Base-by-base conservation (phyloP, 805 yeast genomes). In the Komagataella populi region DNA sequence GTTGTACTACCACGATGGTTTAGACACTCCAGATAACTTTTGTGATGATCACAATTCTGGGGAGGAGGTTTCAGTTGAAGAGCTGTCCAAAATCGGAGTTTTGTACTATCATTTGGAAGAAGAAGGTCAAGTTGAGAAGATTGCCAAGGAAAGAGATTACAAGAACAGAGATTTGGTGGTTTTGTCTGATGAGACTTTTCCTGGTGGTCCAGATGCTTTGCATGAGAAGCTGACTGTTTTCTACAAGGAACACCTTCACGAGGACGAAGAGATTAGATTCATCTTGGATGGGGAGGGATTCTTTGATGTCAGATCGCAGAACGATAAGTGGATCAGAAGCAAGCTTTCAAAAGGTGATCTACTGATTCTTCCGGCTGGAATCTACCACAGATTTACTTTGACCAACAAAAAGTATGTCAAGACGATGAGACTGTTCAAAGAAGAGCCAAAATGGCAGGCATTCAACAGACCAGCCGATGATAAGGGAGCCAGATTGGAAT, bases 371-470 rank as follows among this genome's bases (percentile, higher is more conserved):
- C 99, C 99, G 0, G 88, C 95, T 1, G 98, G 98, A 0, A 88
- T 91, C 44, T 91, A 87, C 65, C 99, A 91, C 67, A 77, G 99
- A 23, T 91, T 91, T 67, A 88, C 97, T 1, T 72, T 91, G 56
- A 74, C 88, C 7, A 66, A 71, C 47, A 61, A 69, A 49, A 79
- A 81, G 63, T 76, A 76, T 57, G 83, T 91, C 57, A 76, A 77
- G 53, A 96, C 98, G 3, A 64, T 86, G 60, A 73, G 99, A 57
- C 68, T 91, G 58, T 91, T 91, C 71, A 80, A 88, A 65, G 96
- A 88, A 59, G 96, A 90, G 69, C 98, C 98, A 23, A 91, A 89
- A 64, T 91, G 99, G 99, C 78, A 83, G 43, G 95, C 96, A 6
- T 76, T 86, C 60, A 78, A 80, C 61, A 77, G 95, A 54, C 86